These are phyloP conservation scores for Glycyrrhiza uralensis DNA, from an alignment of 306 rosid genomes.

Conservation along the genomic window DNA sequence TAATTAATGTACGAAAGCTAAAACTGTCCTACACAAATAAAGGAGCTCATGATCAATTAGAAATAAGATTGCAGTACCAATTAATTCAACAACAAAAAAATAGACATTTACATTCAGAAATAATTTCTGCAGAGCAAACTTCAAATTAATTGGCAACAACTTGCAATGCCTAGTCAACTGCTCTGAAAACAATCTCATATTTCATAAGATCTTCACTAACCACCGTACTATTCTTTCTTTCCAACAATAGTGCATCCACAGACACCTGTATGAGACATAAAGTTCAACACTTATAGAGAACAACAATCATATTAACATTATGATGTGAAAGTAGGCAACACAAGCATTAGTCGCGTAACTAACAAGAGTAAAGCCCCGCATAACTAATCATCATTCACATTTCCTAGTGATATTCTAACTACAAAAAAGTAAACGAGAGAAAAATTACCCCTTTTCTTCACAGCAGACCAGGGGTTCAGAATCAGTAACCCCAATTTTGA, in stretches of 20 bases:
- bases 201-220: conserved; percentile 48
- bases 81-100: not conserved
- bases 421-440: too few relatives aligned
- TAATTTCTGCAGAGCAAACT: not conserved
- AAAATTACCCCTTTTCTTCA: too few relatives aligned
- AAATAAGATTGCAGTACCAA: conserved; percentile 12
- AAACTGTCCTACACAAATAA: not conserved
- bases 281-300: conserved; percentile 14
- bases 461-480: too few relatives aligned
- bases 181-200: conserved; percentile 90
- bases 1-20: not conserved
- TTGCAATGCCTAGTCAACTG: conserved; percentile 75
- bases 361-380: too few relatives aligned
- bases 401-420: too few relatives aligned
- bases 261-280: conserved; percentile 32
- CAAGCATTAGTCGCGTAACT: not conserved
- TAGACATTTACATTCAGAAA: not conserved
- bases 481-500: too few relatives aligned
- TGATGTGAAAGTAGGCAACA: not conserved
- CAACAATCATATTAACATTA: not conserved
- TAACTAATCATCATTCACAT: too few relatives aligned
- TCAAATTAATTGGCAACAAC: conserved; percentile 6
- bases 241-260: conserved; percentile 33
- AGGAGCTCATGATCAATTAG: not conserved
- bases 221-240: conserved; percentile 36